Conservation (phyloP, 257 asterid genomes). For the Handroanthus guayacan region DNA sequence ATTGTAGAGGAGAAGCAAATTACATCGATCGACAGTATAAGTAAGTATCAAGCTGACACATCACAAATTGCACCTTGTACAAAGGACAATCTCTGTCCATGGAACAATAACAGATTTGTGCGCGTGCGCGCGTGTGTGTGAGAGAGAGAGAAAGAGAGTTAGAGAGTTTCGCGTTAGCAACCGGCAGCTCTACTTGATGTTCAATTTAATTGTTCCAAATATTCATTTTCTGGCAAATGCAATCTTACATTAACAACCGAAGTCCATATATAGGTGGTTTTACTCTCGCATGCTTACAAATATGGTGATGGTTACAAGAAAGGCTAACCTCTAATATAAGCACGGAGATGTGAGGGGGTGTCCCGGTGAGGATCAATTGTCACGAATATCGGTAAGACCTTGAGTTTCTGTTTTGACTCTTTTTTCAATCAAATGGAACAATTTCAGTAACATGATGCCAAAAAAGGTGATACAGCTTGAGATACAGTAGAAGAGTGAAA, state of each 20-base stretch:
- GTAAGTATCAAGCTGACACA: conserved; percentile 17
- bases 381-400: conserved; percentile 87
- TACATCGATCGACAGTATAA: neutral
- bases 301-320: conserved; percentile 25
- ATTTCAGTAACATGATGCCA: conserved; percentile 28
- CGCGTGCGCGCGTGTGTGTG: neutral
- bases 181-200: neutral
- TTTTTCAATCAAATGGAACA: conserved; percentile 38
- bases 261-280: neutral
- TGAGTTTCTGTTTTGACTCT: conserved; percentile 77
- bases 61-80: neutral
- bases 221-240: neutral
- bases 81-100: neutral
- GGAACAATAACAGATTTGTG: neutral
- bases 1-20: conserved; percentile 13
- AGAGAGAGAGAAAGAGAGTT: neutral
- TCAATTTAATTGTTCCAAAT: neutral
- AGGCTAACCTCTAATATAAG: conserved; percentile 77
- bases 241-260: neutral
- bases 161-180: neutral
- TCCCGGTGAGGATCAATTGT: conserved; percentile 98
- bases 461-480: conserved; percentile 16
- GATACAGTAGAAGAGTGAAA: conserved; percentile 40
- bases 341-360: conserved; percentile 82
- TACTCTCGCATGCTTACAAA: neutral